Percentiles rank a stretch among this genome's conserved stretches.
phyloP scores from a whole-genome alignment of 257 asterid genomes.

The Cynanchum wilfordii region DNA sequence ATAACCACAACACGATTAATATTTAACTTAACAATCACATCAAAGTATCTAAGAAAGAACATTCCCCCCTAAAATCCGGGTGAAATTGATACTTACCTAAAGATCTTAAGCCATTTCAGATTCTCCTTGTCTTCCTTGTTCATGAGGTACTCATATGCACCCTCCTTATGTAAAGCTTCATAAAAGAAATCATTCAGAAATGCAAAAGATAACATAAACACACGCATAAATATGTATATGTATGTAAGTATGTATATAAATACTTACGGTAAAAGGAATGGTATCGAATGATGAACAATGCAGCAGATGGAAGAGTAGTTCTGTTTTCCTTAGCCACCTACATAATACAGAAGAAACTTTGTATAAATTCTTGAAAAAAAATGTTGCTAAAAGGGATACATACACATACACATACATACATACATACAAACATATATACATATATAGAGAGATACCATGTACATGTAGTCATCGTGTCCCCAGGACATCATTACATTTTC shows the following conservation, averaged over 20 bases:
- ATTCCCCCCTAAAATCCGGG: too few species aligned
- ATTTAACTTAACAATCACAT: too few species aligned
- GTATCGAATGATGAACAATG: constrained; percentile 38
- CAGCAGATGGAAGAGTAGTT: constrained; percentile 37
- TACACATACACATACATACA: too few species aligned
- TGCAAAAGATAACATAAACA: background rate
- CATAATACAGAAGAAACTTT: background rate
- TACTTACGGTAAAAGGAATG: constrained; percentile 41
- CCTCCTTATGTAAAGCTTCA: constrained; percentile 37
- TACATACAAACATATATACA: too few species aligned
- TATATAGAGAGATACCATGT: constrained; percentile 24
- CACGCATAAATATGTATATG: too few species aligned
- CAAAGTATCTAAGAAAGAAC: too few species aligned
- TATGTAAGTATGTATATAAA: background rate
- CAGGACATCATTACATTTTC: constrained; percentile 44
- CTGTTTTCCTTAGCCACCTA: constrained; percentile 45
- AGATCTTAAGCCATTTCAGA: constrained; percentile 37
- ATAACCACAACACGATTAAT: too few species aligned
- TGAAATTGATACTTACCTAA: constrained; percentile 18
- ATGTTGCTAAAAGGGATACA: background rate
- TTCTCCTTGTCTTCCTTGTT: constrained; percentile 36
- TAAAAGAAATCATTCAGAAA: background rate
- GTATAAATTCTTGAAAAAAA: background rate
- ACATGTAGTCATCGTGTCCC: constrained; percentile 53
- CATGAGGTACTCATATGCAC: constrained; percentile 38